Conservation (phyloP, 78 protist species). For the Dictyostelium discoideum region dicty_2.7 NC_007090.3:3802501-3803000, state of each 20-base stretch:
- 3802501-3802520: neutral
- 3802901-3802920: too few relatives aligned
- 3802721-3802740: neutral
- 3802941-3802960: too few relatives aligned
- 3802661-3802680: neutral
- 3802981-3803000: too few relatives aligned
- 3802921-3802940: too few relatives aligned
- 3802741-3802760: neutral
- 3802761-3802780: too few relatives aligned
- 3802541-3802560: conserved; percentile 9
- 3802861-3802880: neutral
- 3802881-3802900: too few relatives aligned
- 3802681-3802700: neutral
- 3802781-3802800: neutral
- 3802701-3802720: neutral
- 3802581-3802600: too few relatives aligned
- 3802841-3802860: neutral
- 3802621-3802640: too few relatives aligned
- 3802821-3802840: neutral
- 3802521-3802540: neutral
- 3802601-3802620: too few relatives aligned
- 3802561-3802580: neutral
- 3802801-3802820: neutral
- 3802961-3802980: too few relatives aligned
- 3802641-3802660: neutral